Evolutionary conservation across 164 flowering plant genomes (phyloP), one percentile per base, ranked within the genome.

Genomic region (Houttuynia cordata): DNA sequence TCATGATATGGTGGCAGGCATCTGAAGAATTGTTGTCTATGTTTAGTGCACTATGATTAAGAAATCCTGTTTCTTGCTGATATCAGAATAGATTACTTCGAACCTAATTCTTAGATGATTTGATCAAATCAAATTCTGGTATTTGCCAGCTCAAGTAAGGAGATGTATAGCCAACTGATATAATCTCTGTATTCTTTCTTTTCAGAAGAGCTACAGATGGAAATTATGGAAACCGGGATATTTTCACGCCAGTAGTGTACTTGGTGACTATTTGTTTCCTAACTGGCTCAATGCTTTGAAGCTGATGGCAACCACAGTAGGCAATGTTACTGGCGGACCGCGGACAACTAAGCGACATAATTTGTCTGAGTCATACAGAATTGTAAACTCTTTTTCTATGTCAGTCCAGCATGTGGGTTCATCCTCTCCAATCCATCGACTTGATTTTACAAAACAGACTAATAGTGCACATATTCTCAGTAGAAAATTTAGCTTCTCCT

Each of bases 251-350:
- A 24, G 18, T 51, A 17, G 25, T 24, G n/a, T 15, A 30, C 19
- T 56, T 4, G 24, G 49, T 56, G 49, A 59, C 21, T 23, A n/a
- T 34, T 67, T 37, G 25, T 51, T 56, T 40, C 53, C 58, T 41
- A 51, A 37, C 51, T 55, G 52, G 49, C 21, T 70, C 73, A 67
- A 69, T 54, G 60, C 62, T 61, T 37, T 10, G 25, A 30, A 1
- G 39, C 34, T 42, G 22, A 81, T 81, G 88, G 80, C 81, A 54
- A 67, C 74, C 58, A 60, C 65, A 71, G 62, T 76, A 56, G 72
- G 75, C 71, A 74, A 74, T 50, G 62, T 73, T 65, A 57, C 83
- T 56, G 74, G 24, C 25, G 30, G 73, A n/a, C 71, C 79, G 61
- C 56, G 66, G 54, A 69, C 68, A 51, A 57, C 70, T n/a, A n/a